Percentiles rank a stretch among this genome's conserved stretches.
These are phyloP conservation scores for Aureobasidium sp. DNA, from an alignment of 2,329 filamentous ascomycete genomes.

Conservation along the genomic window DNA sequence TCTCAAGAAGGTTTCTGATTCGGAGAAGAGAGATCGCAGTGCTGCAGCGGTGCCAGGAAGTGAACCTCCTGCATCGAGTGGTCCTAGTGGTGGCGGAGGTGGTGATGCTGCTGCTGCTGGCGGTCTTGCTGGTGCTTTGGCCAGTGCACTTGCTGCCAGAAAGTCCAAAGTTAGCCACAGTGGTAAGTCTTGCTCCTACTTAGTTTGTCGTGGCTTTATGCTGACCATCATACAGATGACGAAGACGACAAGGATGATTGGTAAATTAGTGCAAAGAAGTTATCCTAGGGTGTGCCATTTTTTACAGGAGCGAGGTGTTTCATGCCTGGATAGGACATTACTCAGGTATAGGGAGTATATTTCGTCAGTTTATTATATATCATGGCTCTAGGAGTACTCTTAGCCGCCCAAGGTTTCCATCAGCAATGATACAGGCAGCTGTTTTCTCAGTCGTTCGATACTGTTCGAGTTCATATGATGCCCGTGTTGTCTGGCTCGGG, in stretches of 20 bases:
- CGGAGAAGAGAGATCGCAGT: conserved; percentile 66
- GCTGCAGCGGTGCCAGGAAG: conserved; percentile 52
- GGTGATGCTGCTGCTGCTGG: conserved; percentile 43
- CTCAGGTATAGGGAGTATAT: neutral
- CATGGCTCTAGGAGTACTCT: neutral
- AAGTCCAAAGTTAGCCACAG: conserved; percentile 93
- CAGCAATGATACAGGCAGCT: neutral
- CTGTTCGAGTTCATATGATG: no score
- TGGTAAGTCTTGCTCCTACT: conserved; percentile 57
- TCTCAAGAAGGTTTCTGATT: conserved; percentile 68
- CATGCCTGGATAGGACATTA: neutral
- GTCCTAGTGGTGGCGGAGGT: conserved; percentile 42
- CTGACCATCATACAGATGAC: conserved; percentile 53
- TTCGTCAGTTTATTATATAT: neutral
- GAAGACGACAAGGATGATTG: conserved; percentile 72
- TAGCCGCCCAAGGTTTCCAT: neutral
- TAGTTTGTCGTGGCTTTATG: conserved; percentile 9
- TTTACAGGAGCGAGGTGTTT: neutral
- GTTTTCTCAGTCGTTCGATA: neutral
- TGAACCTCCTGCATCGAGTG: conserved; percentile 48
- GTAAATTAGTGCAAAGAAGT: conserved; percentile 31
- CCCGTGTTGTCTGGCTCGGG: neutral
- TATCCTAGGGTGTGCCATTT: neutral
- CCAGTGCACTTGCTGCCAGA: conserved; percentile 74
- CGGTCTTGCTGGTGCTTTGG: conserved; percentile 51